Base-by-base conservation (phyloP, 495 filamentous ascomycete genomes). In the Neurospora sp. region DNA sequence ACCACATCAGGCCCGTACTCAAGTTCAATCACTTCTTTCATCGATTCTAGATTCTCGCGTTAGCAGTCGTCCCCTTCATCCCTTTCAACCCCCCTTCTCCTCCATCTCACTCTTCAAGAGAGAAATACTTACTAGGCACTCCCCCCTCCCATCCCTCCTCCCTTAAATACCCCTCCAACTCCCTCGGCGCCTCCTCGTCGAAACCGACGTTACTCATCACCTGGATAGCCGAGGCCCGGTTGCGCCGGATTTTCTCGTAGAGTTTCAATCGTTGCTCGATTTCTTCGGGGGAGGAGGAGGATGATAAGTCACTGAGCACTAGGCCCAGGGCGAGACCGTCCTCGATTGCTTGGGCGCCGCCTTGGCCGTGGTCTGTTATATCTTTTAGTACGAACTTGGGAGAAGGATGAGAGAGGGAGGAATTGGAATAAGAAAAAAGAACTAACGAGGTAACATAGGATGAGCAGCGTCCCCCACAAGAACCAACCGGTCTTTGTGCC, bases 191-290 rank as follows among this genome's bases (percentile, higher is more conserved):
- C 41, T 72, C n/a, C 39, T 79, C 75, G 40, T 79, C 78, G 18
- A 77, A 75, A 1, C 79, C 79, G 0, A 73, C 75, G 41, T 79
- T 81, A 42, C 75, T 78, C 78, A 87, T 85, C 40, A 85, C 77
- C 71, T 90, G 88, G 16, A 90, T 86, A 3, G 76, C 82, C 8
- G 84, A 84, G 9, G 86, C 86, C 35, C 89, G 82, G 42, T 83
- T 82, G 4, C 88, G 78, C 3, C 89, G 80, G 38, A 84, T 79
- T 12, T 82, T 76, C 70, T 90, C 83, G 75, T 89, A 92, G 4
- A 89, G 59, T 38, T 78, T 75, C 7, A 90, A 74, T 0, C 87
- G 82, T 0, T 75, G 70, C 1, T 77, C 76, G 18, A 90, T 79
- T 31, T 88, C 23, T 0, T 40, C 70, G 10, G 20, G 5, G 0